These are phyloP conservation scores for Eimeria acervulina DNA, from an alignment of 169 alveolate species.

Conservation along the genomic window DNA sequence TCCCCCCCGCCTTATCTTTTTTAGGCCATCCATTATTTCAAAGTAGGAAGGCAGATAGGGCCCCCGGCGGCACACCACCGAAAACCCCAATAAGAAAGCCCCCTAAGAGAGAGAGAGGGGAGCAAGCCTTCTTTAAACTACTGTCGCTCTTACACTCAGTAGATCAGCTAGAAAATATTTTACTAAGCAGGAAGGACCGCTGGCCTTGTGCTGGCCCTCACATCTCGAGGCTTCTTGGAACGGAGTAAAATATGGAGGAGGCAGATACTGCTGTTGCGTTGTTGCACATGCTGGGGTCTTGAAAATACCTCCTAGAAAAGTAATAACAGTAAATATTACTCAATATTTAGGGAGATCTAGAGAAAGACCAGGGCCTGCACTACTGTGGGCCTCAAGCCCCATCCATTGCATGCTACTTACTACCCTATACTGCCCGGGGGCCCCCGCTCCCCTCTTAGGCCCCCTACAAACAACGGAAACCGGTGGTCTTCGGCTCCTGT, in stretches of 20 bases:
- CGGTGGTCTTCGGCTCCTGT: not conserved
- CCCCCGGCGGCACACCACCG: not conserved
- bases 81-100: not conserved
- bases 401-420: constrained; percentile 1
- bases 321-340: not conserved
- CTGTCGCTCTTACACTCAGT: not conserved
- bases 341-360: not conserved
- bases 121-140: too few species aligned
- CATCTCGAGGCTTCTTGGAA: constrained; percentile 11
- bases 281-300: not conserved
- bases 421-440: too few species aligned
- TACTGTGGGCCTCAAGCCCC: constrained; percentile 44
- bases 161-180: not conserved
- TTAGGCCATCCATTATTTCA: not conserved
- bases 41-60: not conserved
- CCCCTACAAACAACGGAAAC: not conserved
- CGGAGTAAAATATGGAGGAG: not conserved
- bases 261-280: not conserved
- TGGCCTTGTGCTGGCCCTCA: not conserved
- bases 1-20: not conserved
- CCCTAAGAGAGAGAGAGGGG: not conserved
- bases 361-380: not conserved
- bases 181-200: not conserved
- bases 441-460: not conserved
- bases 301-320: not conserved